phyloP scores from a whole-genome alignment of 371 early-diverging fungal species.

The Batkoa obscura region DNA sequence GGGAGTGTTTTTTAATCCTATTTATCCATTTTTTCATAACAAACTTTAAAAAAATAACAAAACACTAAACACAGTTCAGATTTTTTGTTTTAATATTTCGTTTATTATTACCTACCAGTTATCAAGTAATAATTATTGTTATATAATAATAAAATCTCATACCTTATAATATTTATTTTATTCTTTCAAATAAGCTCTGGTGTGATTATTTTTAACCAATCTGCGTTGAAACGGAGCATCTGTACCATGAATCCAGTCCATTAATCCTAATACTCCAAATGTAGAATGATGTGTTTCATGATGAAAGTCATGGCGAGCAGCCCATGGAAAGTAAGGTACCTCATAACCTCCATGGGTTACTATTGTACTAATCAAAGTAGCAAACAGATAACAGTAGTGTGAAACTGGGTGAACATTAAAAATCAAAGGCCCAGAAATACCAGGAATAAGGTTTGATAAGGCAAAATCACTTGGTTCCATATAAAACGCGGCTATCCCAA shows the following conservation, averaged over 20 bases:
- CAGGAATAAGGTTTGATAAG: conserved; percentile 24
- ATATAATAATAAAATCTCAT: no score
- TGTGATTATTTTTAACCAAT: neutral
- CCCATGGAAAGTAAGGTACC: conserved; percentile 23
- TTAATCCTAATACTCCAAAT: conserved; percentile 25
- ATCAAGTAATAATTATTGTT: no score
- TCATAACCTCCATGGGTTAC: conserved; percentile 40
- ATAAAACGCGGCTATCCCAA: conserved; percentile 30
- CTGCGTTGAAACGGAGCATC: neutral
- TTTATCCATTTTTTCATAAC: no score
- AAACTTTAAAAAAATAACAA: no score
- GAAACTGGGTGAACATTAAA: conserved; percentile 27
- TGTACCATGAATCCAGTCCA: conserved; percentile 26
- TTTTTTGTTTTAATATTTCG: no score
- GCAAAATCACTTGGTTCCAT: conserved; percentile 33
- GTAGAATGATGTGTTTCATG: conserved; percentile 41
- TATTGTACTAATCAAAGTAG: conserved; percentile 28
- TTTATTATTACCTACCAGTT: no score
- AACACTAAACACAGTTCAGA: no score
- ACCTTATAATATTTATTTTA: no score
- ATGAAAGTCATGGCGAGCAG: conserved; percentile 41
- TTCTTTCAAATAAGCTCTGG: no score
- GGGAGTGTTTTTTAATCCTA: no score
- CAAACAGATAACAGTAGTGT: conserved; percentile 14
- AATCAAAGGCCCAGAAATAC: conserved; percentile 24